Base-by-base conservation (phyloP, 345 rosid species). In the Corymbia maculata region DNA sequence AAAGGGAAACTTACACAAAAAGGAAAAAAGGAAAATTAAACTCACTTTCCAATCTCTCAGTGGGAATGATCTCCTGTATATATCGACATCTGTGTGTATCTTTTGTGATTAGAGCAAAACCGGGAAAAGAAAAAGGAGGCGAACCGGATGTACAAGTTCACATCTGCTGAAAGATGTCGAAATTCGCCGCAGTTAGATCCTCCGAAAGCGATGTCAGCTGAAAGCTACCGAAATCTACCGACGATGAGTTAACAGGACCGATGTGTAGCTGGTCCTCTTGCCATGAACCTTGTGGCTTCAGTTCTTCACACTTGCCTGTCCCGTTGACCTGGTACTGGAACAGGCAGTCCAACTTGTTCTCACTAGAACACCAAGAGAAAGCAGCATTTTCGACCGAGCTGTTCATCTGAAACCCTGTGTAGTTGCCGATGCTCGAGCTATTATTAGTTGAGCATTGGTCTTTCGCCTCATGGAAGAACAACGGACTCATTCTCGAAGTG, bases 141-240 rank as follows among this genome's bases (percentile, higher is more conserved):
- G 45, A 13, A 64, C 86, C 55, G 90, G 87, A 92, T 89, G 88
- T 92, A 92, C 93, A 79, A 87, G 89, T 90, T 93, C 88, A 93
- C 59, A 94, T 89, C 55, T 88, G 94, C 59, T 93, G 94, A 91
- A 92, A 93, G 90, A 89, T 90, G 89, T 93, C 94, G 84, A 93
- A 93, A 89, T 88, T 90, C 15, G 88, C 90, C 80, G 52, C 93
- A 66, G 94, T 89, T 92, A 92, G 91, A 93, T 92, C 95, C 82
- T 94, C 93, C 86, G 96, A 94, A 13, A 93, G 90, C 32, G 93
- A 94, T 79, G 94, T 90, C 88, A 94, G 87, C 13, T 91, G 95
- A 90, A 88, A 94, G 92, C 92, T 93, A 92, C 89, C 66, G 92
- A 93, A 93, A 89, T 91, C 91, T 90, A 89, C 92, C 64, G 93